These are phyloP conservation scores for Exobasidium rhododendri DNA, from an alignment of 1,284 basidiomycete genomes.

Conservation along the genomic window DNA sequence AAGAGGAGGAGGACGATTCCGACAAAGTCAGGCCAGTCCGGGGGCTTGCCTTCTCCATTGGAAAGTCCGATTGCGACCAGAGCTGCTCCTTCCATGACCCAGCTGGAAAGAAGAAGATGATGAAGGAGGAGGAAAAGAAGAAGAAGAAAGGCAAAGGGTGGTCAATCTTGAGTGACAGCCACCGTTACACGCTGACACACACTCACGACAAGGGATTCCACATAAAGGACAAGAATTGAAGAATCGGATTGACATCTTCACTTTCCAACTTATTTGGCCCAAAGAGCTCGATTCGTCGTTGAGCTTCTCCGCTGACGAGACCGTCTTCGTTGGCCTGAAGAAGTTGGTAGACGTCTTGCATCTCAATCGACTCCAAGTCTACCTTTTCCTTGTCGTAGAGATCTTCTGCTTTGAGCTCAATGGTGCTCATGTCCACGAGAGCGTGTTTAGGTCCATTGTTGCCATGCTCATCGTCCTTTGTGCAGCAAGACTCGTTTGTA, in stretches of 20 bases:
- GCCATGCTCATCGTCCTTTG: slow-evolving; percentile 32
- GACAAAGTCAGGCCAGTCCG: slow-evolving; percentile 96
- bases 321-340: slow-evolving; percentile 81
- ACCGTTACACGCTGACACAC: not conserved
- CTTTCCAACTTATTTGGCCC: slow-evolving; percentile 83
- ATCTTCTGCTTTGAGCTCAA: slow-evolving; percentile 88
- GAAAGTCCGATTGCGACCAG: slow-evolving; percentile 93
- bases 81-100: slow-evolving; percentile 99
- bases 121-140: not conserved
- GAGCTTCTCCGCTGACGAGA: slow-evolving; percentile 71
- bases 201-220: slow-evolving; percentile 38
- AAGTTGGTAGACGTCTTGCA: slow-evolving; percentile 94
- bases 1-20: slow-evolving; percentile 89
- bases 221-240: slow-evolving; percentile 57
- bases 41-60: slow-evolving; percentile 79
- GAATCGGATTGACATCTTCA: slow-evolving; percentile 67
- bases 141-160: not conserved
- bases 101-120: slow-evolving; percentile 51
- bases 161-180: not conserved
- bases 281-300: slow-evolving; percentile 84
- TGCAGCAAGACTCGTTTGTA: too few species aligned
- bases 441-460: slow-evolving; percentile 47
- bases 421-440: slow-evolving; percentile 59
- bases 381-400: slow-evolving; percentile 98
- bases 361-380: slow-evolving; percentile 91